A percentile compares a stretch with the other conserved stretches of the same genome.
Evolutionary conservation across 2,329 filamentous ascomycete genomes (phyloP).

Genomic region (Chaetoscypha palmicola): DNA sequence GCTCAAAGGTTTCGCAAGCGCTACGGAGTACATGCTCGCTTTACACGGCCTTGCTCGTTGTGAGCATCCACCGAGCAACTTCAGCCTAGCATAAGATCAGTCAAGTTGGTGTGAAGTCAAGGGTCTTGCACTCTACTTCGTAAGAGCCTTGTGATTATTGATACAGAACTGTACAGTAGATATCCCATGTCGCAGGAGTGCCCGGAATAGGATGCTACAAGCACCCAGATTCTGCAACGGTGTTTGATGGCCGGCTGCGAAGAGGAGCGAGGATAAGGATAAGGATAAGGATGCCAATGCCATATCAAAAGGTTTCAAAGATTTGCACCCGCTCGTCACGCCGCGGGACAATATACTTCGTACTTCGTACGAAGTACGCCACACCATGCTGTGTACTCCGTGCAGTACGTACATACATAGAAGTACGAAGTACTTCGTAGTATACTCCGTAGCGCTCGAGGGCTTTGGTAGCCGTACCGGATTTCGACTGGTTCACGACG

Average conservation of each 20-base stretch:
- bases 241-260: constrained; percentile 17
- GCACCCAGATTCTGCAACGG: constrained; percentile 5
- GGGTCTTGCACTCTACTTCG: too few relatives aligned
- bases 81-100: too few relatives aligned
- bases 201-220: constrained; percentile 15
- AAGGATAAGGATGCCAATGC: constrained; percentile 17
- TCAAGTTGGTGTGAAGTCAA: too few relatives aligned
- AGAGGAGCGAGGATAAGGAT: constrained; percentile 17
- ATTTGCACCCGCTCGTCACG: constrained; percentile 12
- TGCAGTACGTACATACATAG: not conserved
- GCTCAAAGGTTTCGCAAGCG: too few relatives aligned
- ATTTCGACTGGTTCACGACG: too few relatives aligned
- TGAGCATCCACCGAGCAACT: too few relatives aligned
- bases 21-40: too few relatives aligned
- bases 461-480: too few relatives aligned
- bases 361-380: not conserved
- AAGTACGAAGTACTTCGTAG: not conserved
- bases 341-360: constrained; percentile 5
- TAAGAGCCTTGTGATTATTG: too few relatives aligned
- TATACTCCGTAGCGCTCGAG: too few relatives aligned
- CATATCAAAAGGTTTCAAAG: constrained; percentile 21
- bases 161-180: too few relatives aligned
- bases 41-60: too few relatives aligned
- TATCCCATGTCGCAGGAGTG: not conserved
- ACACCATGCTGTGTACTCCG: not conserved